Conservation (phyloP, 1,139 yeast genomes). For the Saccharomyces hybrid region DNA sequence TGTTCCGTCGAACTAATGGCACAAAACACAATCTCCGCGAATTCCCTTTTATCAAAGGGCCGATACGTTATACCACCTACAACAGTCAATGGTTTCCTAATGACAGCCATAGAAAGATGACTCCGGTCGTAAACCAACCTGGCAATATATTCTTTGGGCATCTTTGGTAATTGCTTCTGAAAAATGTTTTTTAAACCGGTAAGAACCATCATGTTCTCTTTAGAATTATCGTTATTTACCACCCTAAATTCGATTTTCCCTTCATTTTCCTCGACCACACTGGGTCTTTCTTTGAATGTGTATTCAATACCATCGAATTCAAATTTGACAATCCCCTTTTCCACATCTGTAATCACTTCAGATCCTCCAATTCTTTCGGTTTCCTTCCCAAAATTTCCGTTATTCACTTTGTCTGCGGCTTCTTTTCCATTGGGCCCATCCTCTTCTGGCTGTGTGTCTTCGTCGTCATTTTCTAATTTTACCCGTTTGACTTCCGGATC, state of each 20-base stretch:
- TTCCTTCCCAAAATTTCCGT: conserved; percentile 17
- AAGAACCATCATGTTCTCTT: conserved; percentile 80
- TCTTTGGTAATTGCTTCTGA: conserved; percentile 94
- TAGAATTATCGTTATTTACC: conserved; percentile 86
- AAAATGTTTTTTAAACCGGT: conserved; percentile 94
- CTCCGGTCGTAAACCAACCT: conserved; percentile 89
- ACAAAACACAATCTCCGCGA: conserved; percentile 97
- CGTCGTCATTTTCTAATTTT: conserved; percentile 24
- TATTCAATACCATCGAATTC: conserved; percentile 74
- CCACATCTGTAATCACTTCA: conserved; percentile 31
- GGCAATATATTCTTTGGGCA: conserved; percentile 97
- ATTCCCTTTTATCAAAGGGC: conserved; percentile 82
- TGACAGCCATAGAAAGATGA: conserved; percentile 93
- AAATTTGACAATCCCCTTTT: conserved; percentile 45
- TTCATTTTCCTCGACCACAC: conserved; percentile 86
- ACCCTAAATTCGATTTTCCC: conserved; percentile 91
- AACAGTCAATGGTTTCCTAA: conserved; percentile 84
- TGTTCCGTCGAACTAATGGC: conserved; percentile 97
- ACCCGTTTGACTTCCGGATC: conserved; percentile 31
- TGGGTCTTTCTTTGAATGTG: conserved; percentile 84
- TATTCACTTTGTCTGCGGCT: background rate
- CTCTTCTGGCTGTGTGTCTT: conserved; percentile 32
- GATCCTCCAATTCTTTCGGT: conserved; percentile 21
- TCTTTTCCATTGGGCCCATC: conserved; percentile 19
- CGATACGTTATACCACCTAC: conserved; percentile 97